Evolutionary conservation across 164 flowering plant species (phyloP).

Genomic region (Vitis rupestris): DNA sequence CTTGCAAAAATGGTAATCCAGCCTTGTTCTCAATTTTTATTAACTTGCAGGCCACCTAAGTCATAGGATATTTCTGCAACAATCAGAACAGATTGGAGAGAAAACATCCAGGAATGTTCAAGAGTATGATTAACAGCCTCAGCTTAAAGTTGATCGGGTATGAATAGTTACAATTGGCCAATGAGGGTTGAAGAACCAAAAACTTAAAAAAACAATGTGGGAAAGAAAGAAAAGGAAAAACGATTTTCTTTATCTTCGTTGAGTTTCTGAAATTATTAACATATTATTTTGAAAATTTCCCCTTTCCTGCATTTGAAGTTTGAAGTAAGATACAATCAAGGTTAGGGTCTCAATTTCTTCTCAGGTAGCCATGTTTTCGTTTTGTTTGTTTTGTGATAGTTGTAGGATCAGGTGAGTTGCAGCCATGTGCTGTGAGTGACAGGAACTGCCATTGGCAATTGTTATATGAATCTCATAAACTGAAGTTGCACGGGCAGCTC

Average conservation of each 20-base stretch:
- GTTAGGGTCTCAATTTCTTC: slow-evolving; percentile 6
- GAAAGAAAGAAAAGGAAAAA: background rate
- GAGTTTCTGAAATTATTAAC: background rate
- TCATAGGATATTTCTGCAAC: too few relatives aligned
- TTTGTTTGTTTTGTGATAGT: slow-evolving; percentile 8
- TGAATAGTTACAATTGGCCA: slow-evolving; percentile 33
- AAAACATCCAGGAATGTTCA: slow-evolving; percentile 53
- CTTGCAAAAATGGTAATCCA: too few relatives aligned
- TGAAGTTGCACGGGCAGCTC: background rate
- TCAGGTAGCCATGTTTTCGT: slow-evolving; percentile 2
- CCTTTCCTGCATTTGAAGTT: background rate
- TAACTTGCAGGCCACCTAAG: too few relatives aligned
- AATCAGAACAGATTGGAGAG: slow-evolving; percentile 47
- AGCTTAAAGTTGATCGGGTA: slow-evolving; percentile 44
- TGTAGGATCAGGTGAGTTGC: background rate
- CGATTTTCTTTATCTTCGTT: background rate
- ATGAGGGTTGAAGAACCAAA: slow-evolving; percentile 21
- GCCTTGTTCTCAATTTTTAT: too few relatives aligned
- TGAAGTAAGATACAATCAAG: slow-evolving; percentile 6
- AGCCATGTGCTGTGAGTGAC: background rate
- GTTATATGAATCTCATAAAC: background rate
- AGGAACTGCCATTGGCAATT: background rate
- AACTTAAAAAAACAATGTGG: background rate
- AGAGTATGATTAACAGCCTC: slow-evolving; percentile 47
- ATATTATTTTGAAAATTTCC: slow-evolving; percentile 4